Evolutionary conservation across 75 land plant species (phyloP), one percentile per base, ranked within the genome.

Genomic region (Ceratopteris richardii): DNA sequence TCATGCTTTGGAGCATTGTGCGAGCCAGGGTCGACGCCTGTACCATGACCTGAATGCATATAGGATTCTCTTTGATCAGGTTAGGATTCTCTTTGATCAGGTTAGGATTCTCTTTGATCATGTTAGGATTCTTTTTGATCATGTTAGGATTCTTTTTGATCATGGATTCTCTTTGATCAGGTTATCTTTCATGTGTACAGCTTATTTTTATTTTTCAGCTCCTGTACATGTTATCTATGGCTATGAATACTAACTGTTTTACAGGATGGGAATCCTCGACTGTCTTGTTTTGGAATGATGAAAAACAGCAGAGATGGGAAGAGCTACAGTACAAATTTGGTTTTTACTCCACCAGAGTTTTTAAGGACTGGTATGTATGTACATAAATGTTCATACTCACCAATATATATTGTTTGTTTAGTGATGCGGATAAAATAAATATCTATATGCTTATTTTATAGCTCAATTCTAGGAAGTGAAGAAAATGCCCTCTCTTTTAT

Each of bases 21-120:
- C 79, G 39, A 70, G 66, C 60, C 80, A 61, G 54, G 80, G 77
- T 12, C 56, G 82, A 21, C 67, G 84, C 2, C 58, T 82, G 26
- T 85, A 82, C 65, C 87, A 83, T 57, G 89, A 85, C 60, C 68
- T 82, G 18, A 85, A 85, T 75, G 86, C 80, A 10, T 79, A 82
- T 51, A 65, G 82, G 33, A 70, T 85, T 22, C 37, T 83, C 22
- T 86, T 86, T 63, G 90, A 83, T 62, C 76, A 76, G 80, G 89
- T 80, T 53, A 60, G 42, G 9, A 14, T 40, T 40, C 14, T 10
- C 9, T 14, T 40, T 9, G 42, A 10, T 14, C 14, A 40, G 42
- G 9, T 40, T 40, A 10, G 9, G 42, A 10, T 40, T 40, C 9
- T 40, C 42, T 40, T 14, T 40, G 42, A n/a, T n/a, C n/a, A n/a